phyloP scores from a whole-genome alignment of 1,284 basidiomycete species.

The Neolentinus lepideus region DNA sequence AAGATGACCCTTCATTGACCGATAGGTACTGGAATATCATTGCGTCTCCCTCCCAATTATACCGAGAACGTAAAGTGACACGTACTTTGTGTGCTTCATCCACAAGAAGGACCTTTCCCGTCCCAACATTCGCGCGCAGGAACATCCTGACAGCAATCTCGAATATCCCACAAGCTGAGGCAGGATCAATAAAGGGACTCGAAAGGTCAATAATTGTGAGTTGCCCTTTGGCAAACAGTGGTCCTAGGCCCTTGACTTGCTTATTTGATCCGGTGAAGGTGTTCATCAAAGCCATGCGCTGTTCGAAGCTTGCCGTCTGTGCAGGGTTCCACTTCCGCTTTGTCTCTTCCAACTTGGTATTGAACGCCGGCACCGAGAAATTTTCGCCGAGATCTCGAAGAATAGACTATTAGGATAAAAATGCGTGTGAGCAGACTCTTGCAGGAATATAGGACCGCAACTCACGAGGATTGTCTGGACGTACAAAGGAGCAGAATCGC shows the following conservation, averaged over 20 bases:
- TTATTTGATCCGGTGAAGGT: conserved; percentile 37
- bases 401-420: conserved; percentile 24
- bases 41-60: neutral
- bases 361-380: conserved; percentile 40
- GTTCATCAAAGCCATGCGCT: conserved; percentile 46
- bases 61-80: neutral
- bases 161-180: conserved; percentile 60
- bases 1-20: conserved; percentile 32
- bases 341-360: conserved; percentile 32
- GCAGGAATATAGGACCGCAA: conserved; percentile 5
- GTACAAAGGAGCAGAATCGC: conserved; percentile 56
- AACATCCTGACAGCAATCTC: conserved; percentile 63
- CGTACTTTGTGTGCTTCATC: conserved; percentile 71
- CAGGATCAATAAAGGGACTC: conserved; percentile 64
- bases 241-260: conserved; percentile 2
- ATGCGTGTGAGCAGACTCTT: conserved; percentile 20
- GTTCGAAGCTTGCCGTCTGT: conserved; percentile 47
- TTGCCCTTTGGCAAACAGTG: conserved; percentile 44
- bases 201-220: conserved; percentile 62
- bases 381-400: conserved; percentile 40
- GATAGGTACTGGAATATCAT: conserved; percentile 50
- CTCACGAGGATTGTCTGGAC: conserved; percentile 55
- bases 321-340: conserved; percentile 45
- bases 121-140: conserved; percentile 49
- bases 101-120: conserved; percentile 65